Base-by-base conservation (phyloP, 2,329 filamentous ascomycete genomes). In the Aureobasidium sp. region DNA sequence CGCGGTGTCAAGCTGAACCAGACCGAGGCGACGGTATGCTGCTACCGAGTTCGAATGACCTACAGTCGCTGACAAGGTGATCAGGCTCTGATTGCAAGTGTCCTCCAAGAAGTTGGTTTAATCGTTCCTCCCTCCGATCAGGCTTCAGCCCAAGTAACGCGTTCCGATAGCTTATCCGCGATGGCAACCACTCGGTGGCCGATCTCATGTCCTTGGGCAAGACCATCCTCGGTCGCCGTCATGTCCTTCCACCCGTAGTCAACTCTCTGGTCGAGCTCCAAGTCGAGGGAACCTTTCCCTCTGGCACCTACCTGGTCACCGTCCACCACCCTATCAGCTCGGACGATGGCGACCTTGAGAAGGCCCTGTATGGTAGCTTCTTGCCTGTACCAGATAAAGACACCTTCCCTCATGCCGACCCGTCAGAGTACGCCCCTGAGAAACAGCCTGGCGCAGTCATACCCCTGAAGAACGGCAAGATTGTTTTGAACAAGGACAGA, bases 181-280 rank as follows among this genome's bases (percentile, higher is more conserved):
- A 97, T 93, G 93, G 93, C 72, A 86, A 88, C 68, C 90, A 97
- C 77, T 89, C 84, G 15, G 93, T 97, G 60, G 88, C 92, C 42
- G 91, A 96, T 74, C 89, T 97, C 72, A 97, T 97, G 92, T 80
- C 85, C 64, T 84, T 96, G 66, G 93, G 93, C 68, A 86, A 90
- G 69, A 93, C 89, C 60, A 92, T 97, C 87, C 88, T 97, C 2
- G 93, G 93, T 66, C 89, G 93, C 11, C 89, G 93, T 37, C 93
- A 97, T 75, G 93, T 97, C 64, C 81, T 91, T 47, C 91, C 93
- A 24, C 86, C 88, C 12, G 93, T 97, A 27, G 84, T 87, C 63
- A 81, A 83, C 45, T 91, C 90, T 3, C 83, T 97, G 47, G 81
- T 84, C 63, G 89, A 96, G 77, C 83, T 97, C 68, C 91, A 95